A percentile compares a stretch with the other conserved stretches of the same genome.
phyloP scores from a whole-genome alignment of 257 asterid species.

The Lantana camara region DNA sequence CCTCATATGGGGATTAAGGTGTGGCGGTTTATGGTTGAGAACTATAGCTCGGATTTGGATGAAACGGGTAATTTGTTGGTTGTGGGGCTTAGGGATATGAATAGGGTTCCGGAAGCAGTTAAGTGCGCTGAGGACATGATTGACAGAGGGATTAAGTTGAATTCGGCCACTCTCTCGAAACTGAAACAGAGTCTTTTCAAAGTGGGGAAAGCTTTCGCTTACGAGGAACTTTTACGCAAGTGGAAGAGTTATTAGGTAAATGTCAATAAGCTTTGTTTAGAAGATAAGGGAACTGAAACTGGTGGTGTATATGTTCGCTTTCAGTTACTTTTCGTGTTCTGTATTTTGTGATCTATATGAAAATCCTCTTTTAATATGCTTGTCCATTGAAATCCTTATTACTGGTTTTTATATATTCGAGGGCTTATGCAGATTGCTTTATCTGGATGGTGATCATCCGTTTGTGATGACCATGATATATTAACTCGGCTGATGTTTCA shows the following conservation, averaged over 20 bases:
- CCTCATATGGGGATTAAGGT: conserved; percentile 54
- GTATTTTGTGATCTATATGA: background rate
- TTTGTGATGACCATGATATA: no score
- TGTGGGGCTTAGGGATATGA: conserved; percentile 51
- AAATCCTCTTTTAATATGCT: background rate
- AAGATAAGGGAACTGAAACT: conserved; percentile 3
- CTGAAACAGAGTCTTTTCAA: conserved; percentile 61
- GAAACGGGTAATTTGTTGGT: conserved; percentile 70
- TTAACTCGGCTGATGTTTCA: no score
- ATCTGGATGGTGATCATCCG: no score
- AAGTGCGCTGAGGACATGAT: conserved; percentile 75
- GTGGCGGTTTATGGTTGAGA: conserved; percentile 68
- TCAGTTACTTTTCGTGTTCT: background rate
- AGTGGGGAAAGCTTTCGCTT: conserved; percentile 46
- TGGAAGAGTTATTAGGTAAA: conserved; percentile 47
- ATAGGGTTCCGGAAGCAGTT: conserved; percentile 65
- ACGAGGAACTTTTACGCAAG: conserved; percentile 65
- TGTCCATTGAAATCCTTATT: background rate
- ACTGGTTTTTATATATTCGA: background rate
- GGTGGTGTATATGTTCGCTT: background rate
- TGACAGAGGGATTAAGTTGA: conserved; percentile 60
- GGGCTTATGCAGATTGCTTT: background rate
- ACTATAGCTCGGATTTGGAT: conserved; percentile 59
- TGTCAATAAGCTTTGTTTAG: conserved; percentile 5
- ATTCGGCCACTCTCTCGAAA: conserved; percentile 59